Evolutionary conservation across 2,329 filamentous ascomycete species (phyloP).

Genomic region (Trichoderma afroharzianum): DNA sequence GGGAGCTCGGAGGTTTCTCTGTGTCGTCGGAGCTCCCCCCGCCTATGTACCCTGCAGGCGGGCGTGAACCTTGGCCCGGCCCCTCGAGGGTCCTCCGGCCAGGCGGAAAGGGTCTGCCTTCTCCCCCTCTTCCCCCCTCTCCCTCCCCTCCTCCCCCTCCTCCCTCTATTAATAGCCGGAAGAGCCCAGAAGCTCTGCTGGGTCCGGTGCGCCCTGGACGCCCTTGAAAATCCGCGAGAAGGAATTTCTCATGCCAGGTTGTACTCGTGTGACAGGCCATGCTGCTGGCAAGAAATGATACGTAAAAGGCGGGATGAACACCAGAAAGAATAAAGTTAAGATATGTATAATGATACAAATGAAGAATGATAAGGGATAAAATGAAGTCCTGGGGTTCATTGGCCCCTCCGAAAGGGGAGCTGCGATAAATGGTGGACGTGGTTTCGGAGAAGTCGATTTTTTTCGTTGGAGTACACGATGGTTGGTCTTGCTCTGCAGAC

Average conservation of each 20-base stretch:
- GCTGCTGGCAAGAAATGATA: neutral
- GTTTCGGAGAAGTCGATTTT: slow-evolving; percentile 35
- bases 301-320: neutral
- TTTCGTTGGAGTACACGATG: neutral
- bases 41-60: neutral
- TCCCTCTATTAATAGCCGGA: neutral
- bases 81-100: neutral
- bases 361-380: no score
- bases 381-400: slow-evolving; percentile 13
- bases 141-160: no score
- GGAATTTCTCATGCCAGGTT: neutral
- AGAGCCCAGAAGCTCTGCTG: neutral
- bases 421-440: slow-evolving; percentile 29
- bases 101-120: neutral
- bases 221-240: neutral
- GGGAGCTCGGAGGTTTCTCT: no score
- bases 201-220: neutral
- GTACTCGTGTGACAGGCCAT: neutral
- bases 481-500: neutral
- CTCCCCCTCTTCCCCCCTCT: no score
- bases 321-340: neutral
- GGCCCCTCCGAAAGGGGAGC: slow-evolving; percentile 20
- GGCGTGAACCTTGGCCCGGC: neutral
- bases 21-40: no score
- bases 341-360: no score